Evolutionary conservation across 257 asterid species (phyloP), one percentile per base, ranked within the genome.

Genomic region (Anisodus acutangulus): DNA sequence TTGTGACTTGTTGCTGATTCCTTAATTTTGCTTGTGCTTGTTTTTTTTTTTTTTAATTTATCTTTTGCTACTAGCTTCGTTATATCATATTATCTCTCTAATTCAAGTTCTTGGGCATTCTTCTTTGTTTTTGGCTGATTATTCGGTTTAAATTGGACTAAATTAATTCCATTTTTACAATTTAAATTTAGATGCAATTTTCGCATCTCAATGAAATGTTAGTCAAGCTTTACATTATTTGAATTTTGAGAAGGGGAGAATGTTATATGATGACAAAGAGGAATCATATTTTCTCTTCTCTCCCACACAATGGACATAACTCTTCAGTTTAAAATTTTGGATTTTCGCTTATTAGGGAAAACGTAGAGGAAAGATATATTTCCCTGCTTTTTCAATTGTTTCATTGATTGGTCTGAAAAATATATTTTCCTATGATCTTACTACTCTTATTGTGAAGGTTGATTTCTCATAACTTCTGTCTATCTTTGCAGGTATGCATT

Each of bases 401-500:
- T 71, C 8, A 45, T 45, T 43, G 16, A 43, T 45, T 4, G 15
- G 16, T 71, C 17, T 17, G 37, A 71, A 17, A 43, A 71, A 4
- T 43, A 17, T 70, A 5, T 8, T 15, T 8, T 70, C 12, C 43
- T 6, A 22, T 51, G 63, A 51, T 76, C 8, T 51, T 51, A 6
- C 19, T 26, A 26, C 63, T 76, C 11, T 51, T 76, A 51, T 12
- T 51, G 6, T 53, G 81, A 76, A 51, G 81, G 63, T 49, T 26
- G 63, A 76, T 76, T 76, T 76, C 81, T 13, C 2, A 35, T 51
- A 7, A 76, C 47, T 51, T 51, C 47, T 76, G 47, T 13, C 63
- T 51, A 84, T 79, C 72, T 82, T 92, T 84, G 81, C 97, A 97
- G 99, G 86, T 97, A 78, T 95, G 99, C 90, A 89, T 97, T 85